Evolutionary conservation across 164 flowering plant species (phyloP), one percentile per base, ranked within the genome.

Genomic region (Kalanchoe fedtschenkoi): DNA sequence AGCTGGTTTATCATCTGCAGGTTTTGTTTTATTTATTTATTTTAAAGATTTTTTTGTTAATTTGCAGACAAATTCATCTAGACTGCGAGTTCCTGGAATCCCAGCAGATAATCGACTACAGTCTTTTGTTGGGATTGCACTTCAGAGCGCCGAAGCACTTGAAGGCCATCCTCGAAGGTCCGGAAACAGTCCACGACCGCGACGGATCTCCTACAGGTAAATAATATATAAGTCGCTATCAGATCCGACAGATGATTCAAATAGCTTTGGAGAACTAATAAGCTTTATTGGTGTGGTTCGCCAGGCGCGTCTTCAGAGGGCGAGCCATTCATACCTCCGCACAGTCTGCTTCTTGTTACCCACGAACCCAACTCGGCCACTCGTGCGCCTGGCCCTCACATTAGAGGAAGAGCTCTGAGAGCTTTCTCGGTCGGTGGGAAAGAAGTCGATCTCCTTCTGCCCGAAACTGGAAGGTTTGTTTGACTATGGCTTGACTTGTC

Each of bases 121-220:
- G 98, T 79, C 85, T 92, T 61, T 72, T 92, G 47, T 61, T 92
- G 76, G 98, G 98, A 28, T 68, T 92, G 66, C 98, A 92, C 75
- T 92, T 89, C 73, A 77, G 95, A 75, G 97, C 95, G 67, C 98
- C 98, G 39, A 83, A 79, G 67, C 81, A 81, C 72, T 75, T 88
- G 74, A 86, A 64, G 67, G 69, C 75, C 37, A 58, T 76, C 33
- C 64, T 71, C 57, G 83, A 80, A 69, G 63, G 75, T 54, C 70
- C 81, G 15, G 76, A 67, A 65, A 57, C 75, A 22, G 54, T 54
- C 57, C 66, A 65, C 7, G 62, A 34, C 57, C 65, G 24, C 64
- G 78, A 72, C 44, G 71, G 16, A 57, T 46, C 70, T 21, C 57
- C 61, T 64, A 47, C 64, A 22, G 68, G 55, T 66, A 77, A 80